Evolutionary conservation across 257 asterid genomes (phyloP), one percentile per base, ranked within the genome.

Genomic region (Solanum pennellii): DNA sequence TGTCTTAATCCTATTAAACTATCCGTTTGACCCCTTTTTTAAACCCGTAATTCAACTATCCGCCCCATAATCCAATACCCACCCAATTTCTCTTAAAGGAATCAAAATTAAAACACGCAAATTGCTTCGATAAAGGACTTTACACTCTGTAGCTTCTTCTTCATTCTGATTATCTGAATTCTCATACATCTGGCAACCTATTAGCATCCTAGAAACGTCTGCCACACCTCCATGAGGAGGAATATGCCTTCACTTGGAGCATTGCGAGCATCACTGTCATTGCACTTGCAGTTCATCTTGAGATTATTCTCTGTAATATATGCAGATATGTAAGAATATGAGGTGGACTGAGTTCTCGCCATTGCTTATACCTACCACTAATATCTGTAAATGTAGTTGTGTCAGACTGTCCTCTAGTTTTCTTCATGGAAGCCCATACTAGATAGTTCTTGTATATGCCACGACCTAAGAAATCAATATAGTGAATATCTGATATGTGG

Each of bases 221-320:
- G 91, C 45, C 13, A 90, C 89, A 86, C 88, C 89, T 16, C 86
- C 87, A 86, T 88, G 86, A 83, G 92, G 85, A 69, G 90, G 92
- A 52, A 82, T 52, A 15, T 88, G 23, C 98, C 98, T 92, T 91
- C 98, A 75, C 98, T 98, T 49, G 94, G 94, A 35, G 99, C 98
- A 45, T 88, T 97, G 89, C 94, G 99, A 87, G 96, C 99, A 88
- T 96, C 99, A 74, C 87, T 97, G 96, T 91, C 96, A 82, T 89
- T 97, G 95, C 95, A 99, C 52, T 88, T 97, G 94, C 98, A 94
- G 89, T 96, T 97, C 91, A 93, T 97, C 83, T 91, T 97, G 90
- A 94, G 98, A 91, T 89, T 96, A 86, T 98, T 97, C 86, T 98
- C 98, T 82, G 89, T 94, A 73, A 93, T 96, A 86, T 97, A 96